Conservation (phyloP, 768 basidiomycete genomes). For the Tylopilus felleus region DNA sequence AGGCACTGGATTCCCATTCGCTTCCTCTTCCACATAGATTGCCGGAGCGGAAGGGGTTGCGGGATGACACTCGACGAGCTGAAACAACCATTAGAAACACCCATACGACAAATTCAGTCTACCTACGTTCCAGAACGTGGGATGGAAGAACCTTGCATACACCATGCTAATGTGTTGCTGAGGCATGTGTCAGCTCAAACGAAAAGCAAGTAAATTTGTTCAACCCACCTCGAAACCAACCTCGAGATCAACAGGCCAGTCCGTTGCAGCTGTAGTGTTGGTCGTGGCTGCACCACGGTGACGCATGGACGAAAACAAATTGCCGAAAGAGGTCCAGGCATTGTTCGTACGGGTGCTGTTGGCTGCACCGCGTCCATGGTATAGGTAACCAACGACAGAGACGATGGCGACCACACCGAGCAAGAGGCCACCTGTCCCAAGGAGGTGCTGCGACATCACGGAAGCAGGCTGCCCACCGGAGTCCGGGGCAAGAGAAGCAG, state of each 20-base stretch:
- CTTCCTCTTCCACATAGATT: slow-evolving; percentile 22
- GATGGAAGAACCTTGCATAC: slow-evolving; percentile 22
- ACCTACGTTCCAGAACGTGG: slow-evolving; percentile 19
- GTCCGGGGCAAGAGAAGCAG: neutral
- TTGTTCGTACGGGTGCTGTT: neutral
- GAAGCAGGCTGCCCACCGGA: neutral
- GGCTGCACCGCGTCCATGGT: slow-evolving; percentile 1
- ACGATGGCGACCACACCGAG: slow-evolving; percentile 11
- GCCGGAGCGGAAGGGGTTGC: slow-evolving; percentile 13
- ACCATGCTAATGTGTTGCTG: slow-evolving; percentile 20
- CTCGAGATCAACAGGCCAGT: slow-evolving; percentile 9
- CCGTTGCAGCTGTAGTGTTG: neutral
- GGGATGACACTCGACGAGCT: slow-evolving; percentile 17
- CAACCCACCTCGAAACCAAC: slow-evolving; percentile 7
- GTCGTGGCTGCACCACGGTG: neutral
- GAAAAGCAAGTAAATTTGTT: neutral
- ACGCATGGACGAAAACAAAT: slow-evolving; percentile 9
- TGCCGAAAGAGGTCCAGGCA: slow-evolving; percentile 5
- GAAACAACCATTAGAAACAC: neutral
- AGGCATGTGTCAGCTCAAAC: neutral
- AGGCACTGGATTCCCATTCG: neutral
- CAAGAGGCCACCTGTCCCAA: slow-evolving; percentile 13
- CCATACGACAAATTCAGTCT: neutral
- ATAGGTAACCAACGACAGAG: slow-evolving; percentile 15
- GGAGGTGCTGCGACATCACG: neutral